Base-by-base conservation (phyloP, 306 rosid genomes). In the Gastrolobium villosum region DNA sequence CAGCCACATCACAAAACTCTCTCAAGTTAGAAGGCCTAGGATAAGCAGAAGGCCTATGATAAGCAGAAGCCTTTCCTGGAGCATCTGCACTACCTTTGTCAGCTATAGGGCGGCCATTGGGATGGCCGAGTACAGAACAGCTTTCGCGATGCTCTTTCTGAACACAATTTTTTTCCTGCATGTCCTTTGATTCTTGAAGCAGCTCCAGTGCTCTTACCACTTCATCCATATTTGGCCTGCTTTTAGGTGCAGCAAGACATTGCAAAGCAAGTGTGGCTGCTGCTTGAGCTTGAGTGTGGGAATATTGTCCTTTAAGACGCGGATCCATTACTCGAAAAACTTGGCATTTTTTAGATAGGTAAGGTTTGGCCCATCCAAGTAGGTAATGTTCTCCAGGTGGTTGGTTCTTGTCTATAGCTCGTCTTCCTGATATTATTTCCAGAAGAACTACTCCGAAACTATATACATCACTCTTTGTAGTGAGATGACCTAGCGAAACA, bases 361-460 rank as follows among this genome's bases (percentile, higher is more conserved):
- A 87, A 46, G 99, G 98, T 82, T 75, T 93, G 75, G 98, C 98
- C 98, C 99, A 95, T 7, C 91, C 93, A 30, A 95, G 96, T 57
- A 95, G 84, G 72, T 90, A 90, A 76, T 95, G 98, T 76, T 93
- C 97, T 72, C 99, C 99, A 7, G 94, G 3, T 72, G 98, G 97
- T 40, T 90, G 85, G 85, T 95, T 95, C 83, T 89, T 93, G 90
- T 95, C 98, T 69, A 93, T 85, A 20, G 93, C 94, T 48, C 90
- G 85, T 87, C 88, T 89, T 57, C 97, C 97, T 4, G 99, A 93
- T 68, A 95, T 73, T 84, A 95, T 84, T 86, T 95, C 98, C 52
- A 95, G 84, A 73, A 95, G 90, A 87, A 95, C 99, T 13, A 95
- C 99, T 67, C 99, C 97, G 3, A 95, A 95, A 80, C 99, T 91